Evolutionary conservation across 257 asterid genomes (phyloP), one percentile per base, ranked within the genome.

Genomic region (Solanum commersonii): DNA sequence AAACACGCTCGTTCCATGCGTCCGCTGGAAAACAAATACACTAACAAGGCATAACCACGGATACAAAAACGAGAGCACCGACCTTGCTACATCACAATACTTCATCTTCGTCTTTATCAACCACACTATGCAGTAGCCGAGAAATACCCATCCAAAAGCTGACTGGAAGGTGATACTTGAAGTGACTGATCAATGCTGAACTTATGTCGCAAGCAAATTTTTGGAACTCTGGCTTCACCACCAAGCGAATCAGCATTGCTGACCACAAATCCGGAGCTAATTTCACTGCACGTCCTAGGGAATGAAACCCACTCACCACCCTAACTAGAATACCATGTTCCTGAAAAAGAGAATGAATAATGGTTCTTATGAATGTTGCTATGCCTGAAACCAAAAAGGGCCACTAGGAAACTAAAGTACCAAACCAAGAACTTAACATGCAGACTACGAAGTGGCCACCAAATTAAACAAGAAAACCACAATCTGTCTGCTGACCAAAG

Each of bases 251-350:
- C 18, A 92, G 91, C 98, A 97, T 92, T 8, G 98, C 95, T 46
- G 91, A 73, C 99, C 99, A 96, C 85, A 89, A 90, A 89, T 93
- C 95, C 4, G 98, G 99, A 86, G 98, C 93, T 86, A 94, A 89
- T 90, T 23, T 93, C 89, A 94, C 94, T 29, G 98, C 99, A 13
- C 84, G 87, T 73, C 93, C 87, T 67, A 97, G 87, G 13, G 96
- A 94, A 87, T 59, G 90, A 38, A 95, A 84, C 82, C 98, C 99
- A 6, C 91, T 91, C 29, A 88, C 78, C 91, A 97, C 91, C 90
- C 98, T 90, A 90, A 15, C 27, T 18, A 95, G 90, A 92, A 72
- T 93, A 85, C 91, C 94, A 78, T 85, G 91, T 12, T 87, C 94
- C 98, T 93, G 94, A 73, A 90, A 84, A 77, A 72, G 84, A 44